Evolutionary conservation across 2,329 filamentous ascomycete genomes (phyloP).

Genomic region (Penicillium decumbens): DNA sequence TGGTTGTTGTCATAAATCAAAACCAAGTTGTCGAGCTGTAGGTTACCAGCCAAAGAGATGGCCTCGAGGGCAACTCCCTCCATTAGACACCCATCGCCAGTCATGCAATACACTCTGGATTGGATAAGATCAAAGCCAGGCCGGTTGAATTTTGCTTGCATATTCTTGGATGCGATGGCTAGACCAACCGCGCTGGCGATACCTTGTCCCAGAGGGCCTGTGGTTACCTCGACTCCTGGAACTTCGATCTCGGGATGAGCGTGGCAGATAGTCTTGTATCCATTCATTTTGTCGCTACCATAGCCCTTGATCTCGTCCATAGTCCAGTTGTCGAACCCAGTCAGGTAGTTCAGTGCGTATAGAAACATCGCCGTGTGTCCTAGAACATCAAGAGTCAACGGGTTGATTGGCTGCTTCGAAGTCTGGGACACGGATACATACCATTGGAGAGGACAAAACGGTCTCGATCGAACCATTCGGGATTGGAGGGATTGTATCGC

Average conservation of each 20-base stretch:
- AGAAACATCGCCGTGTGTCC: slow-evolving; percentile 14
- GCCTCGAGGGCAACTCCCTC: slow-evolving; percentile 54
- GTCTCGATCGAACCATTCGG: slow-evolving; percentile 2
- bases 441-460: background rate
- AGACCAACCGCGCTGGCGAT: slow-evolving; percentile 55
- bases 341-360: slow-evolving; percentile 17
- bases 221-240: slow-evolving; percentile 54
- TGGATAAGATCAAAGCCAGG: slow-evolving; percentile 45
- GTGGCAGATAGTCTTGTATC: slow-evolving; percentile 8
- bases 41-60: slow-evolving; percentile 51
- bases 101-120: slow-evolving; percentile 51
- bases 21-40: slow-evolving; percentile 50
- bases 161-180: slow-evolving; percentile 52
- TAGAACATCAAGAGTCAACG: too few species aligned
- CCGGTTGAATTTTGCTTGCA: slow-evolving; percentile 50
- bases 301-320: slow-evolving; percentile 20
- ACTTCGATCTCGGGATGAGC: slow-evolving; percentile 51
- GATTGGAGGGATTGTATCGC: slow-evolving; percentile 45
- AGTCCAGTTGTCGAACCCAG: slow-evolving; percentile 14
- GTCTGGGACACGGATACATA: too few species aligned
- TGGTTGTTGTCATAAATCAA: slow-evolving; percentile 57
- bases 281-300: slow-evolving; percentile 10
- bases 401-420: too few species aligned
- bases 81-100: slow-evolving; percentile 53
- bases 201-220: slow-evolving; percentile 55